These are phyloP conservation scores for Brassica carinata DNA, from an alignment of 345 rosid genomes.

Conservation along the genomic window DNA sequence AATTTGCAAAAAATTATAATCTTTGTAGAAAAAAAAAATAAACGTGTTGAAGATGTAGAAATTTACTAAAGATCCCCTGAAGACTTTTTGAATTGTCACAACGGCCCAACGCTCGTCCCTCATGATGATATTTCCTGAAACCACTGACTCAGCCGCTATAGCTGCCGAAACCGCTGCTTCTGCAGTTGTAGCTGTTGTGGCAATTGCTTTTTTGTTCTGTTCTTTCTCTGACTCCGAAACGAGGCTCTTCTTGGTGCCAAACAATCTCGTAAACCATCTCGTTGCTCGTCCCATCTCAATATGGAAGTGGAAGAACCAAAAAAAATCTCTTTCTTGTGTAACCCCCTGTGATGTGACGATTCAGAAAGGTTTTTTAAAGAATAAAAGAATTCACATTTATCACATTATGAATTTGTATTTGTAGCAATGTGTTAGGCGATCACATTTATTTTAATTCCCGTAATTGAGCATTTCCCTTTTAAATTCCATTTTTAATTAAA, in stretches of 20 bases:
- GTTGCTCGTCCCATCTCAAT: conserved; percentile 63
- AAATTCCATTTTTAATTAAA: not conserved
- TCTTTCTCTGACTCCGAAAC: conserved; percentile 50
- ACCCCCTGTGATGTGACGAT: conserved; percentile 38
- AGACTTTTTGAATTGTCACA: conserved; percentile 56
- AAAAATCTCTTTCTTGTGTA: conserved; percentile 7
- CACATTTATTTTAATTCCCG: conserved; percentile 19
- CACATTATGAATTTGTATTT: conserved; percentile 17
- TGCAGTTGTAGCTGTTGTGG: conserved; percentile 54
- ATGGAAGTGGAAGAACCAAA: conserved; percentile 3
- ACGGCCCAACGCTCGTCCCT: conserved; percentile 54
- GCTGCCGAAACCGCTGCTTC: conserved; percentile 63
- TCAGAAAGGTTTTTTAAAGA: conserved; percentile 22
- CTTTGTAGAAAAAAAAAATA: not conserved
- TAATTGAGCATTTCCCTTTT: conserved; percentile 14
- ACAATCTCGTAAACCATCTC: not conserved
- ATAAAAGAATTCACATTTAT: conserved; percentile 9
- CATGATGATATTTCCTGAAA: conserved; percentile 39
- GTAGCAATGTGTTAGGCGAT: conserved; percentile 26
- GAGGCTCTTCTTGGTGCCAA: not conserved
- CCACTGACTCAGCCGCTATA: conserved; percentile 56
- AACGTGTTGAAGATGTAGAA: not conserved
- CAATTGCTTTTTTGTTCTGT: conserved; percentile 60
- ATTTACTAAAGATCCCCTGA: conserved; percentile 70
- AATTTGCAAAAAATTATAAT: not conserved